Base-by-base conservation (phyloP, 805 yeast species). In the Teunomyces panamensis region DNA sequence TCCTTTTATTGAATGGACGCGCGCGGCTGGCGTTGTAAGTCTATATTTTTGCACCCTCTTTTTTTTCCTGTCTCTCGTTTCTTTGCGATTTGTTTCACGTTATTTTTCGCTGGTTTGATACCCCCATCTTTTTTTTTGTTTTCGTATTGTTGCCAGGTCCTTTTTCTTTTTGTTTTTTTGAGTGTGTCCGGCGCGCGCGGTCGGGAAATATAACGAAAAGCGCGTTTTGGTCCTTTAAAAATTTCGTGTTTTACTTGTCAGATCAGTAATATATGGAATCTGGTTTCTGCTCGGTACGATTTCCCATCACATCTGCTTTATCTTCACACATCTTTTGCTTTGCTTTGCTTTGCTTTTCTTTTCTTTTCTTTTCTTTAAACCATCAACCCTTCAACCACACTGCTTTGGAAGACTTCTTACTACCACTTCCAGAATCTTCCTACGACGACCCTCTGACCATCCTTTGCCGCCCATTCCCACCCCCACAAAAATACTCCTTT, bases 171-270 rank as follows among this genome's bases (percentile, higher is more conserved):
- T 29, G 34, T 17, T 4, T 17, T 20, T 20, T 20, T 20, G 24
- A 20, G 6, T 20, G 6, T 20, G 24, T 20, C 6, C 27, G 10
- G 26, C 8, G 33, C 33, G 26, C 43, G 27, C 32, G 34, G 10
- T 27, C 26, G n/a, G 39, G 26, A 7, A 35, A 17, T 17, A 35
- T 20, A 7, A 35, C 16, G 20, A 35, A 35, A 35, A 35, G 39
- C 39, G 39, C 39, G 39, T 35, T 35, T 35, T 17, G 16, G 20
- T 26, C 39, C 39, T 35, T 35, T 10, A 35, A 35, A 35, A 35
- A 35, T 35, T 35, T 35, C 39, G 32, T 39, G 30, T 39, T 28
- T 39, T 39, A n/a, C 39, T 35, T 35, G 28, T 20, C 28, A 35
- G 39, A 35, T 35, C 39, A 35, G 39, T 32, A 32, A 32, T 32